These are phyloP conservation scores for Spathaspora arborariae DNA, from an alignment of 805 yeast genomes.

Conservation along the genomic window DNA sequence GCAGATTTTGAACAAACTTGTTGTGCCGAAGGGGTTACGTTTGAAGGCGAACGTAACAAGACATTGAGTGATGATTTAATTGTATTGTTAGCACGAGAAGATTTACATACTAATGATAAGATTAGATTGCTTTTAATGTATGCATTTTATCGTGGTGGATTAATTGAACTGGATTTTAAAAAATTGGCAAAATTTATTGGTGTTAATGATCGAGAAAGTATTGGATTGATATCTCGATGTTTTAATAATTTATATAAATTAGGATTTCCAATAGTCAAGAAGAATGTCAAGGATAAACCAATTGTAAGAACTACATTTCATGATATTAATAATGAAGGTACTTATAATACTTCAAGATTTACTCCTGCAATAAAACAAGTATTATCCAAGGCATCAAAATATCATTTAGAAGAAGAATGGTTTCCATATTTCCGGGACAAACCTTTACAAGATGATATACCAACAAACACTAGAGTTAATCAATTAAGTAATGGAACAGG, in stretches of 20 bases:
- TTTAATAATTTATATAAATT: conserved; percentile 42
- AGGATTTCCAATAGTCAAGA: conserved; percentile 55
- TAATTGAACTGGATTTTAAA: conserved; percentile 66
- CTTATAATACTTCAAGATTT: conserved; percentile 66
- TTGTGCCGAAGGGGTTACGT: conserved; percentile 65
- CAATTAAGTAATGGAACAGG: conserved; percentile 5
- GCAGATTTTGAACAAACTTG: conserved; percentile 86
- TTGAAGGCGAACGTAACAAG: conserved; percentile 61
- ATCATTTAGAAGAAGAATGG: conserved; percentile 49
- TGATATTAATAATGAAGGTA: conserved; percentile 48
- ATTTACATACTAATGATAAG: conserved; percentile 59
- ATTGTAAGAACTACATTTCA: conserved; percentile 52
- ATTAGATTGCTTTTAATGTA: conserved; percentile 72
- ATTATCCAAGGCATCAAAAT: conserved; percentile 46
- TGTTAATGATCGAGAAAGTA: conserved; percentile 42
- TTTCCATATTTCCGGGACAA: conserved; percentile 78
- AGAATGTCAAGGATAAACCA: conserved; percentile 36
- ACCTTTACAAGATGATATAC: conserved; percentile 51
- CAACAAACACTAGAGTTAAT: conserved; percentile 7
- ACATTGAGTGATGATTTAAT: conserved; percentile 62
- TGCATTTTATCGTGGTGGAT: conserved; percentile 77
- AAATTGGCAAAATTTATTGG: conserved; percentile 61
- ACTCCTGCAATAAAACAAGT: conserved; percentile 66
- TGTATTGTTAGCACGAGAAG: conserved; percentile 45
- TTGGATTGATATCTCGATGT: conserved; percentile 53